Conservation (phyloP, 305 asterid genomes). For the Fraxinus latifolia region DNA sequence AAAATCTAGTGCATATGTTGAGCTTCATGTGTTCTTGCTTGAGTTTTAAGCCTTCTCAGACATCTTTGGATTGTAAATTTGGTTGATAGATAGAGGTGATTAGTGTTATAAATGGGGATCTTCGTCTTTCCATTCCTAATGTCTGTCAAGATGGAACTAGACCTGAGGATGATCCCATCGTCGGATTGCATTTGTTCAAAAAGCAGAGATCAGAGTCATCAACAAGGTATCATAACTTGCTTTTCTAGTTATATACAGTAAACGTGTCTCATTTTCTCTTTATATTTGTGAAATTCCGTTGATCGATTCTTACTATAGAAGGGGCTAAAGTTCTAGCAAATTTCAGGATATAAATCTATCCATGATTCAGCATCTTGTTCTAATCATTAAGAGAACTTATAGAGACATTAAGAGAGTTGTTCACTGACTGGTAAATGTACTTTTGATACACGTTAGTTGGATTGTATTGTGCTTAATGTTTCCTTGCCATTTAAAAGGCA, state of each 20-base stretch:
- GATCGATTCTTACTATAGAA: not conserved
- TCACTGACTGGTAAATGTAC: not conserved
- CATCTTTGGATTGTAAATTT: conserved; percentile 16
- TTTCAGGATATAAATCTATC: not conserved
- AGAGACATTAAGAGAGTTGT: not conserved
- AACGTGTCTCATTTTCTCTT: not conserved
- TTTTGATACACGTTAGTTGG: not conserved
- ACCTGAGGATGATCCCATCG: conserved; percentile 47
- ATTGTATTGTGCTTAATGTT: not conserved
- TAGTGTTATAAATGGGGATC: conserved; percentile 68
- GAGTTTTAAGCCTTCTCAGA: conserved; percentile 14
- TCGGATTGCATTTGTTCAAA: conserved; percentile 72
- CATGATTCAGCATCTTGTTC: not conserved
- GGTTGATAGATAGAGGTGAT: conserved; percentile 63
- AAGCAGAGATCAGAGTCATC: conserved; percentile 46
- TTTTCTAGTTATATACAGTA: not conserved
- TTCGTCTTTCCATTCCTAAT: conserved; percentile 47
- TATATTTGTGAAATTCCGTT: not conserved
- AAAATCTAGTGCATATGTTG: not conserved
- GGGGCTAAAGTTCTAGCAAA: not conserved
- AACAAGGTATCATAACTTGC: conserved; percentile 40
- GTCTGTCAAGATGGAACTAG: conserved; percentile 34
- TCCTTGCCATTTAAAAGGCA: not conserved
- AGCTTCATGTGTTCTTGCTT: not conserved
- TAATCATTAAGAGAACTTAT: not conserved